Conservation (phyloP, 176 grass and related monocot species). For the Raddia distichophylla region DNA sequence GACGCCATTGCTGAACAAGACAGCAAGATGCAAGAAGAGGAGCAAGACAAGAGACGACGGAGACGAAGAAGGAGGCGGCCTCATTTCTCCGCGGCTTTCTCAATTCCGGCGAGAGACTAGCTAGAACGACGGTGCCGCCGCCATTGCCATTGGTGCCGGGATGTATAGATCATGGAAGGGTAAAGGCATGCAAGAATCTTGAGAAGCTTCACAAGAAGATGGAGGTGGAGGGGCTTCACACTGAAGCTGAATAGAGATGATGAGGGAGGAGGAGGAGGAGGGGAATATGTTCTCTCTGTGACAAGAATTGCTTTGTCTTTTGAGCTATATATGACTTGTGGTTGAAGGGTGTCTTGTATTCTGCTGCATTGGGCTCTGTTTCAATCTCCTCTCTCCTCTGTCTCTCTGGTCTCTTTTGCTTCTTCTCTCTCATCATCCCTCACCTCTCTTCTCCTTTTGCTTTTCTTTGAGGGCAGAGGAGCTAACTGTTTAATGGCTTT, state of each 20-base stretch:
- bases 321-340: constrained; percentile 69
- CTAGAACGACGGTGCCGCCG: background rate
- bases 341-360: constrained; percentile 53
- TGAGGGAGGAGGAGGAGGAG: background rate
- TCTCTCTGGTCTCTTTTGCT: background rate
- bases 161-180: background rate
- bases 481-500: constrained; percentile 45
- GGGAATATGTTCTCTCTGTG: constrained; percentile 61
- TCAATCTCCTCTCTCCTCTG: background rate
- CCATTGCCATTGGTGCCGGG: constrained; percentile 20
- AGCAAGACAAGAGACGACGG: constrained; percentile 27
- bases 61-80: background rate
- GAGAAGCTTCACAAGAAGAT: constrained; percentile 81
- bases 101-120: constrained; percentile 1
- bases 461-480: constrained; percentile 58
- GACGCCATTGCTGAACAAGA: constrained; percentile 6
- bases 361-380: constrained; percentile 22
- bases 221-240: constrained; percentile 59
- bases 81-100: constrained; percentile 34
- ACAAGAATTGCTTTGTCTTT: constrained; percentile 50
- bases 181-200: constrained; percentile 71
- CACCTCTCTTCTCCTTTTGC: constrained; percentile 42
- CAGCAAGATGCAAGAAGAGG: constrained; percentile 21
- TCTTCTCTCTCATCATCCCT: constrained; percentile 8
- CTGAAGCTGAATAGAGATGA: constrained; percentile 39